Conservation (phyloP, 2,329 filamentous ascomycete genomes). For the Metarhizium robertsii region DNA sequence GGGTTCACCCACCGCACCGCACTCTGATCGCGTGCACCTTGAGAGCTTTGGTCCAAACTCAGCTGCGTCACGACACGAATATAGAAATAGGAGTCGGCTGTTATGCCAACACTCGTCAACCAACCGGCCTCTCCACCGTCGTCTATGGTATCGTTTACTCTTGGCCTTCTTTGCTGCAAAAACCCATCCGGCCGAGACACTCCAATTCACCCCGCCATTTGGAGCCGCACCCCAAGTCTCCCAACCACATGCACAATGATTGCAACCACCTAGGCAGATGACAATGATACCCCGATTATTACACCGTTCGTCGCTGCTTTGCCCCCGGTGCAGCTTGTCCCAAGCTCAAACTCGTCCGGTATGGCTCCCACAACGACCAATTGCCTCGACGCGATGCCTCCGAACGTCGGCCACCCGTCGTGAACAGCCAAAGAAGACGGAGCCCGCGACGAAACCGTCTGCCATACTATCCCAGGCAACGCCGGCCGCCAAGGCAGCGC, state of each 20-base stretch:
- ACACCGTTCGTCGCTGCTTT: conserved; percentile 22
- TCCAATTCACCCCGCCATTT: neutral
- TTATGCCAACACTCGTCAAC: too few species aligned
- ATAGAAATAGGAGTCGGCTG: too few species aligned
- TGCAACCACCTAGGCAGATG: neutral
- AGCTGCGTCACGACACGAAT: neutral
- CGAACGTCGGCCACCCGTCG: conserved; percentile 23
- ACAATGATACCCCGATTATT: conserved; percentile 29
- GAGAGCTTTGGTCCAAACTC: neutral
- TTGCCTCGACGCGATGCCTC: conserved; percentile 17
- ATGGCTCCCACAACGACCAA: conserved; percentile 19
- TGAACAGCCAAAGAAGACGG: conserved; percentile 13
- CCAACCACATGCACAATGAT: neutral
- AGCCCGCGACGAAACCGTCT: neutral
- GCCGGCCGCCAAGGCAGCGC: conserved; percentile 8
- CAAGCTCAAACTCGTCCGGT: conserved; percentile 16
- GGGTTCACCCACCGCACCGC: too few species aligned
- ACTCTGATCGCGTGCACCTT: neutral
- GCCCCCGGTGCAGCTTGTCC: conserved; percentile 19
- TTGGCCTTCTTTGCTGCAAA: neutral
- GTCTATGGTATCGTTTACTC: neutral
- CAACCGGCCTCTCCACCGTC: neutral
- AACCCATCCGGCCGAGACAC: neutral
- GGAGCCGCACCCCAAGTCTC: neutral
- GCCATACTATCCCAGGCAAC: conserved; percentile 2